Evolutionary conservation across 768 basidiomycete genomes (phyloP).

Genomic region (Lactarius evosmus): DNA sequence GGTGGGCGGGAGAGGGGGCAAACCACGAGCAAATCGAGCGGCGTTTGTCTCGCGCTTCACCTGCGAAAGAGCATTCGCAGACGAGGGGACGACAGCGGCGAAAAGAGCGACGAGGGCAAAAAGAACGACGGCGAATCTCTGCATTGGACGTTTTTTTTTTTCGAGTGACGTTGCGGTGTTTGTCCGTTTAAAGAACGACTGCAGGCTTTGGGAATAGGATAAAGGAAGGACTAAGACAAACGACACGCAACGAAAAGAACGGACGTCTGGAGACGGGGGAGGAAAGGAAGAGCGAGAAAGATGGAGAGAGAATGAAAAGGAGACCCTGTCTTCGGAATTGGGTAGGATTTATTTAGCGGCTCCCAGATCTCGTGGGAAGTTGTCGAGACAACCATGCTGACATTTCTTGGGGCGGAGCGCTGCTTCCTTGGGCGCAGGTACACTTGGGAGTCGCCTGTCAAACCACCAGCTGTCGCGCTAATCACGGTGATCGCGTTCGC

Average conservation of each 20-base stretch:
- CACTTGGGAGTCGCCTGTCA: not conserved
- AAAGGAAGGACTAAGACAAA: slow-evolving; percentile 1
- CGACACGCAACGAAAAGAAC: not conserved
- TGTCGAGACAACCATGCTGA: not conserved
- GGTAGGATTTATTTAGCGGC: not conserved
- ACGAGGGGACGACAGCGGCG: not conserved
- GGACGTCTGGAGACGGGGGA: not conserved
- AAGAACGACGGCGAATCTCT: slow-evolving; percentile 8
- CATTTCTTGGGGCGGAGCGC: not conserved
- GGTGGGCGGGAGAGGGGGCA: slow-evolving; percentile 1
- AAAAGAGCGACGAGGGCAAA: slow-evolving; percentile 10
- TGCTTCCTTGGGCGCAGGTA: not conserved
- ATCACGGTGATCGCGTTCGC: not conserved
- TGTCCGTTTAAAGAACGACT: slow-evolving; percentile 1
- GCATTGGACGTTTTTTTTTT: slow-evolving; percentile 4
- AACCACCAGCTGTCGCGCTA: not conserved
- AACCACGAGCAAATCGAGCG: not conserved
- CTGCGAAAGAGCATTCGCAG: not conserved
- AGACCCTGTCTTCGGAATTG: not conserved
- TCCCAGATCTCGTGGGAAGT: not conserved
- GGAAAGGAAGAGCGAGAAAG: too few species aligned
- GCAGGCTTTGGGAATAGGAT: not conserved
- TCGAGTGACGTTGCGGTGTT: not conserved
- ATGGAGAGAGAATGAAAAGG: not conserved
- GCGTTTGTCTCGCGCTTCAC: slow-evolving; percentile 6